Conservation (phyloP, 2,329 filamentous ascomycete genomes). For the Hymenoscyphus fraxineus region DNA sequence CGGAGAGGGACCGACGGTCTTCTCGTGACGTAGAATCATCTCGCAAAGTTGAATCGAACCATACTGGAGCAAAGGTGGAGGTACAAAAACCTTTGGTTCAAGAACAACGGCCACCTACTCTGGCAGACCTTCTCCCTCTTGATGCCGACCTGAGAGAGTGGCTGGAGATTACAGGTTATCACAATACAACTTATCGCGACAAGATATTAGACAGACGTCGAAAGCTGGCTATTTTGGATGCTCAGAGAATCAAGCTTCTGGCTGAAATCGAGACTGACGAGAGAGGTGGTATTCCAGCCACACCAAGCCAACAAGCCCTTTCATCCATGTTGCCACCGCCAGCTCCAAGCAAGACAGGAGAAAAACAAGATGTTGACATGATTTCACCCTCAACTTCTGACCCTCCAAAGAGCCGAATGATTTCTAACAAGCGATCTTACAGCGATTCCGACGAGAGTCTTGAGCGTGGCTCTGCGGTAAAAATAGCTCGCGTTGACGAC, state of each 20-base stretch:
- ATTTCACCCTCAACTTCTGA: constrained; percentile 14
- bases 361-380: constrained; percentile 9
- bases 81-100: constrained; percentile 16
- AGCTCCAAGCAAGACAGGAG: constrained; percentile 21
- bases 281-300: constrained; percentile 18
- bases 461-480: constrained; percentile 18
- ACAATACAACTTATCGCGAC: constrained; percentile 35
- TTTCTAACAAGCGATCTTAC: constrained; percentile 31
- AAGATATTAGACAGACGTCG: constrained; percentile 31
- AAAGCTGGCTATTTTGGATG: constrained; percentile 33
- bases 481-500: constrained; percentile 28
- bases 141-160: constrained; percentile 36
- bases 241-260: constrained; percentile 31
- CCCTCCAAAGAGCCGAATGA: constrained; percentile 17
- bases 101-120: constrained; percentile 21
- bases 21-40: constrained; percentile 16
- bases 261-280: constrained; percentile 31
- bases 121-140: constrained; percentile 27
- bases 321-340: constrained; percentile 28
- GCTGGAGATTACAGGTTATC: constrained; percentile 36
- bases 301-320: constrained; percentile 1
- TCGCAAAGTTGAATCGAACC: background rate
- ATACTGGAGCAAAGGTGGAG: constrained; percentile 15
- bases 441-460: constrained; percentile 26
- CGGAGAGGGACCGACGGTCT: constrained; percentile 13